A percentile compares a stretch with the other conserved stretches of the same genome.
phyloP scores from a whole-genome alignment of 1,284 basidiomycete genomes.

The Ceratobasidium sp. region DNA sequence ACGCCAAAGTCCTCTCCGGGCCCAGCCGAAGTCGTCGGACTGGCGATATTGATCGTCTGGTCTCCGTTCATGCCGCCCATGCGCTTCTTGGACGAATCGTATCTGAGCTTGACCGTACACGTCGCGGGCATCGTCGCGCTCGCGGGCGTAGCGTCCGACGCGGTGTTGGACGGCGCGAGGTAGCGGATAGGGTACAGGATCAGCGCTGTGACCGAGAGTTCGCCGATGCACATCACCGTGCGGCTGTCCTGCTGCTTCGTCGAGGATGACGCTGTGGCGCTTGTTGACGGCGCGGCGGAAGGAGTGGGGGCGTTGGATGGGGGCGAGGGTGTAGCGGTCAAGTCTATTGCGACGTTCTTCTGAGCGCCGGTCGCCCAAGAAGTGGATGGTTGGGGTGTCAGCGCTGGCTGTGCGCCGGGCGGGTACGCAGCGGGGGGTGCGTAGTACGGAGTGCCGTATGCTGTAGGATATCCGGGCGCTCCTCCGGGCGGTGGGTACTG shows the following conservation, averaged over 20 bases:
- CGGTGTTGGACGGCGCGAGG: constrained; percentile 64
- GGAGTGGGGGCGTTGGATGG: constrained; percentile 24
- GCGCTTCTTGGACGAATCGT: constrained; percentile 62
- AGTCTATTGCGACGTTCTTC: constrained; percentile 34
- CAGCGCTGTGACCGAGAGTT: constrained; percentile 83
- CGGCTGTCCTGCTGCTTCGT: constrained; percentile 48
- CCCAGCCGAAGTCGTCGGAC: constrained; percentile 65
- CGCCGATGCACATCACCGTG: constrained; percentile 83
- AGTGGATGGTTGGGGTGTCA: background rate
- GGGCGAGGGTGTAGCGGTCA: constrained; percentile 40
- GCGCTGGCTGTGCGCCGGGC: background rate
- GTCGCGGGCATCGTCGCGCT: constrained; percentile 41
- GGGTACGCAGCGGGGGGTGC: constrained; percentile 12
- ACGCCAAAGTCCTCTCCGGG: constrained; percentile 82
- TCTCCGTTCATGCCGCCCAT: constrained; percentile 70
- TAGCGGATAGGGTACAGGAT: constrained; percentile 89
- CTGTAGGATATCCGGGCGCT: constrained; percentile 25
- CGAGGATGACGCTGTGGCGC: constrained; percentile 14
- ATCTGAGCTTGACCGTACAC: constrained; percentile 76
- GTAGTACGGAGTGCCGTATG: constrained; percentile 21
- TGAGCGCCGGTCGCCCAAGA: constrained; percentile 18
- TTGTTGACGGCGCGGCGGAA: constrained; percentile 9
- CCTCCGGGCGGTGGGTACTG: constrained; percentile 39
- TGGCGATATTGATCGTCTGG: constrained; percentile 85
- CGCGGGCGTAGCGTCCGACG: constrained; percentile 53